Conservation (phyloP, 805 yeast species). For the Saccharomycopsis microspora region DNA sequence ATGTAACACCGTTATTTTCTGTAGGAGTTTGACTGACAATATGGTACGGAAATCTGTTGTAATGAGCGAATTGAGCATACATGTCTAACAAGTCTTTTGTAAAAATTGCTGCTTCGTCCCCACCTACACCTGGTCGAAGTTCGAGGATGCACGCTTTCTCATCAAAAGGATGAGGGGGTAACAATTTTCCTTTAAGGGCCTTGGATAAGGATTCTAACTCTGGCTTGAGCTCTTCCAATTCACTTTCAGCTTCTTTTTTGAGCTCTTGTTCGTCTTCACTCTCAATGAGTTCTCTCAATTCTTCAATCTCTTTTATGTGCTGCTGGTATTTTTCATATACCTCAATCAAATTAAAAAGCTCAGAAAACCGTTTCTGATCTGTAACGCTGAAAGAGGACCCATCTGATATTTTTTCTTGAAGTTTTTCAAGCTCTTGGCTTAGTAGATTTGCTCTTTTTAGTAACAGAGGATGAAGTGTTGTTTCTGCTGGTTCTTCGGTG, state of each 20-base stretch:
- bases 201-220: slow-evolving; percentile 30
- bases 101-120: slow-evolving; percentile 84
- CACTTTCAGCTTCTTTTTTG: slow-evolving; percentile 49
- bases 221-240: slow-evolving; percentile 38
- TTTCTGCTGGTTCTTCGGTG: background rate
- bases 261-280: slow-evolving; percentile 41
- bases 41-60: slow-evolving; percentile 55
- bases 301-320: slow-evolving; percentile 24
- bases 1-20: slow-evolving; percentile 58
- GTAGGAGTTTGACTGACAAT: slow-evolving; percentile 46
- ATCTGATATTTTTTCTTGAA: slow-evolving; percentile 31
- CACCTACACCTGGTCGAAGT: slow-evolving; percentile 93
- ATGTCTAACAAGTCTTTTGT: slow-evolving; percentile 68
- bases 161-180: slow-evolving; percentile 70
- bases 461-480: slow-evolving; percentile 38
- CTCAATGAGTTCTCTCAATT: slow-evolving; percentile 25
- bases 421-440: slow-evolving; percentile 27
- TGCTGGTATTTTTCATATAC: slow-evolving; percentile 28
- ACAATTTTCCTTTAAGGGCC: slow-evolving; percentile 41
- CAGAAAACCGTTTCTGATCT: slow-evolving; percentile 37
- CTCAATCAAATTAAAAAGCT: slow-evolving; percentile 33
- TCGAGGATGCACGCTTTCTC: slow-evolving; percentile 75
- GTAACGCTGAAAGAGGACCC: slow-evolving; percentile 33
- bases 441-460: slow-evolving; percentile 35
- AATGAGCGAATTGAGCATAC: slow-evolving; percentile 65